Evolutionary conservation across 192 early-diverging fungal genomes (phyloP).

Genomic region (Backusella liffmaniae): DNA sequence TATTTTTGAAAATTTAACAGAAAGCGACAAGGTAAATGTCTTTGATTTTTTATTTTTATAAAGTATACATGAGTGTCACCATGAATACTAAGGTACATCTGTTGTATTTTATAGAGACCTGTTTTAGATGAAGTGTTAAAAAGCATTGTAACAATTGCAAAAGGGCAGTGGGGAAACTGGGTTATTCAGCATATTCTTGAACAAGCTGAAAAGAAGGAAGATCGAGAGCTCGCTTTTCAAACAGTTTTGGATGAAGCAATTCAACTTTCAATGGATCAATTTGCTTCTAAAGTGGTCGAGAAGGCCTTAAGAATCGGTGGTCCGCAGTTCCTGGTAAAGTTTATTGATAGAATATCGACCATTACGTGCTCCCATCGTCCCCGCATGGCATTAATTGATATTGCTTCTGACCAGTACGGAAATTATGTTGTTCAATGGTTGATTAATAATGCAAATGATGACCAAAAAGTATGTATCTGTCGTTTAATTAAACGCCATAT

Average conservation of each 20-base stretch:
- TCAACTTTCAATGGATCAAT: slow-evolving; percentile 69
- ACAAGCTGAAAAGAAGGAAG: slow-evolving; percentile 48
- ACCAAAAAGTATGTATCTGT: slow-evolving; percentile 56
- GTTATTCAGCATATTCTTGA: slow-evolving; percentile 79
- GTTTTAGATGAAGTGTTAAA: slow-evolving; percentile 64
- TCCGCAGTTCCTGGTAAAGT: slow-evolving; percentile 12
- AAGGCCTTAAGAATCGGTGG: slow-evolving; percentile 57
- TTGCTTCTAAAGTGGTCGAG: slow-evolving; percentile 76
- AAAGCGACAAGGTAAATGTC: slow-evolving; percentile 55
- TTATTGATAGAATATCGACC: slow-evolving; percentile 29
- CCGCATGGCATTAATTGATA: slow-evolving; percentile 56
- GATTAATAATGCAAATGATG: slow-evolving; percentile 52
- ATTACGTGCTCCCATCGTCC: slow-evolving; percentile 31
- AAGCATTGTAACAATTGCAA: slow-evolving; percentile 60
- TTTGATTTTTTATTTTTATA: too few relatives aligned
- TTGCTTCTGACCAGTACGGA: slow-evolving; percentile 78
- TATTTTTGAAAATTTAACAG: slow-evolving; percentile 71
- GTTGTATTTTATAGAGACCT: slow-evolving; percentile 34
- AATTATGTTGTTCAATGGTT: slow-evolving; percentile 82
- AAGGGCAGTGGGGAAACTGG: slow-evolving; percentile 85
- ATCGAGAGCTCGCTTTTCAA: slow-evolving; percentile 50
- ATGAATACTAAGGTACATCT: background rate
- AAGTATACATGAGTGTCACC: too few relatives aligned
- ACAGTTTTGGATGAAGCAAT: slow-evolving; percentile 46
- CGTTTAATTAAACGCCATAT: slow-evolving; percentile 67